These are phyloP conservation scores for Ceratocystis colombiana DNA, from an alignment of 2,329 filamentous ascomycete genomes.

Conservation along the genomic window DNA sequence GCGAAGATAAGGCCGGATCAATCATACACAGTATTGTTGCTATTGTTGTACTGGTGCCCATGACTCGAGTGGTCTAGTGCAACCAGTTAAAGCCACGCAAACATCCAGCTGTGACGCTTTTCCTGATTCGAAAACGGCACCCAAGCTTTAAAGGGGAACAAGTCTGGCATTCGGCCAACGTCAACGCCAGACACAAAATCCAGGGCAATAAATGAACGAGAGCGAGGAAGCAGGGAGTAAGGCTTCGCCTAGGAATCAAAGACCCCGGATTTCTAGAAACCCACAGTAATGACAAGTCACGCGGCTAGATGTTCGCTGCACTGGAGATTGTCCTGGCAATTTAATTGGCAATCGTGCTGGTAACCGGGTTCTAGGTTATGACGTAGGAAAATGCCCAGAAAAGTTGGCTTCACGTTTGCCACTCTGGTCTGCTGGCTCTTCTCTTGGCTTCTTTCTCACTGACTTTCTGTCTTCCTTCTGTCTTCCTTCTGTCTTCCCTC, in stretches of 20 bases:
- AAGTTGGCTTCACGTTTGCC: background rate
- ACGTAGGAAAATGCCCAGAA: too few species aligned
- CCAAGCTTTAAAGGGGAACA: background rate
- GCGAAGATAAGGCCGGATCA: background rate
- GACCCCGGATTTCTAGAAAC: too few species aligned
- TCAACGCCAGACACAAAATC: background rate
- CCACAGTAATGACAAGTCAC: too few species aligned
- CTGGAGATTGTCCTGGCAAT: too few species aligned
- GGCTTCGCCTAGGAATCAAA: background rate
- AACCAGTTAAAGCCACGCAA: background rate
- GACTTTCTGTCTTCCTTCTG: background rate
- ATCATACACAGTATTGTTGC: background rate
- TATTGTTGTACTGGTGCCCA: background rate
- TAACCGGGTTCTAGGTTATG: too few species aligned
- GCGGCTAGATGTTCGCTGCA: too few species aligned
- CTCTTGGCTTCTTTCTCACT: background rate
- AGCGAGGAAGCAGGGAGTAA: background rate
- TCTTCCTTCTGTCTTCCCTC: background rate
- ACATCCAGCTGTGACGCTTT: background rate
- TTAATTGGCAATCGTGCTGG: too few species aligned
- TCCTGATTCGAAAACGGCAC: slow-evolving; percentile 1
- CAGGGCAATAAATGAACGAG: background rate
- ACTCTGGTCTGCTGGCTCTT: too few species aligned
- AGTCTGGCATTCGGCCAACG: background rate
- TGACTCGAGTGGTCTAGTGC: background rate